These are phyloP conservation scores for Saturnispora halmiae DNA, from an alignment of 805 yeast genomes.

Conservation along the genomic window DNA sequence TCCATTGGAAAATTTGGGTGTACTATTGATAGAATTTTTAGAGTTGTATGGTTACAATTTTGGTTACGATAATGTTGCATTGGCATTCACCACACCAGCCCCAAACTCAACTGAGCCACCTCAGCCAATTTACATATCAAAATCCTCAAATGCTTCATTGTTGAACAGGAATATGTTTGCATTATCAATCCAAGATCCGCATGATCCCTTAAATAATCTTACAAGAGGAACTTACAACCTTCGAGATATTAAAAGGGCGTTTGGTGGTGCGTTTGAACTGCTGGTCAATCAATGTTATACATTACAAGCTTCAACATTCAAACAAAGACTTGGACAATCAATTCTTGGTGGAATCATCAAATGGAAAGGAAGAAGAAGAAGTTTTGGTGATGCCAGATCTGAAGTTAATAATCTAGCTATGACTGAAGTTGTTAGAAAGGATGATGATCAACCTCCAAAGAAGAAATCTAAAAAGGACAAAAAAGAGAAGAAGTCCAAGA, in stretches of 20 bases:
- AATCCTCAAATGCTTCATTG: constrained; percentile 30
- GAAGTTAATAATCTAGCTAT: constrained; percentile 54
- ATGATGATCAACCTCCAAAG: not conserved
- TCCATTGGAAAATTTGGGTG: constrained; percentile 72
- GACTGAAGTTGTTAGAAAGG: constrained; percentile 5
- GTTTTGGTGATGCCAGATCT: constrained; percentile 65
- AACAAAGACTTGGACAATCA: constrained; percentile 58
- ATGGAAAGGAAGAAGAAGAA: constrained; percentile 64
- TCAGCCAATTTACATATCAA: constrained; percentile 49
- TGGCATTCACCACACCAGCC: constrained; percentile 40
- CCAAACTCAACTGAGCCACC: constrained; percentile 31
- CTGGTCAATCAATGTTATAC: constrained; percentile 68
- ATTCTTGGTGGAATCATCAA: constrained; percentile 73
- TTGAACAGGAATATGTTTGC: constrained; percentile 50
- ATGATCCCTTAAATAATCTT: constrained; percentile 73
- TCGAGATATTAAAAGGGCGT: constrained; percentile 71
- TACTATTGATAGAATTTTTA: constrained; percentile 80
- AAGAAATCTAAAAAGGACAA: constrained; percentile 3
- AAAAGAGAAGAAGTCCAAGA: constrained; percentile 6
- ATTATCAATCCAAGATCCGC: constrained; percentile 81
- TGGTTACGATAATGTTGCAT: constrained; percentile 70
- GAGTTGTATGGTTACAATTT: constrained; percentile 87
- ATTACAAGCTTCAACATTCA: constrained; percentile 55
- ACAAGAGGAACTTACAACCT: constrained; percentile 79
- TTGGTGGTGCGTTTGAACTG: constrained; percentile 79